Evolutionary conservation across 2,329 filamentous ascomycete genomes (phyloP).

Genomic region (Colletotrichum falcatum): DNA sequence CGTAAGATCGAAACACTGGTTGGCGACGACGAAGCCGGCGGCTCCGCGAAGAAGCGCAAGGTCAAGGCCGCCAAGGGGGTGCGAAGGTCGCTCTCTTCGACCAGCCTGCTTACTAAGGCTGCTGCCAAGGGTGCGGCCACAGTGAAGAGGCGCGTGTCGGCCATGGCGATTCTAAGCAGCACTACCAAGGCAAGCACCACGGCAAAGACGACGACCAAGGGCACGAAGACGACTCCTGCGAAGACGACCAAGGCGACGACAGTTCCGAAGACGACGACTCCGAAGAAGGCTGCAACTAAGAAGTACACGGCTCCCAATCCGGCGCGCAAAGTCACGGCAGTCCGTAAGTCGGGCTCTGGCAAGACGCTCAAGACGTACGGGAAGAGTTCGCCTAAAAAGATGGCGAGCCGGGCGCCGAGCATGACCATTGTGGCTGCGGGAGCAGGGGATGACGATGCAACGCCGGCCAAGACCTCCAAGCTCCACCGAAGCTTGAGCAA

Average conservation of each 20-base stretch:
- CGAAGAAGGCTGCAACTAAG: conserved; percentile 32
- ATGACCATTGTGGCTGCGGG: conserved; percentile 40
- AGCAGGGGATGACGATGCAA: conserved; percentile 4
- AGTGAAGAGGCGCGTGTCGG: conserved; percentile 53
- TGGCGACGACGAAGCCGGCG: conserved; percentile 50
- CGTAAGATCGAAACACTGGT: conserved; percentile 67
- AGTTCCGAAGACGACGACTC: conserved; percentile 25
- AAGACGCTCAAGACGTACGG: conserved; percentile 42
- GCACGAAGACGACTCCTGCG: conserved; percentile 8
- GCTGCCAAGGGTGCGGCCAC: conserved; percentile 49
- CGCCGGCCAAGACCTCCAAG: conserved; percentile 16
- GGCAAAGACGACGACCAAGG: conserved; percentile 24
- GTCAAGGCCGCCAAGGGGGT: conserved; percentile 49
- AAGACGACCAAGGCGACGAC: conserved; percentile 25
- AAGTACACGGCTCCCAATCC: conserved; percentile 40
- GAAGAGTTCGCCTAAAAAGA: conserved; percentile 35
- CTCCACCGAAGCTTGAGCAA: conserved; percentile 36
- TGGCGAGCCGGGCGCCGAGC: conserved; percentile 34
- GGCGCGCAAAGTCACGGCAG: conserved; percentile 34
- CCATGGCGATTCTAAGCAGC: conserved; percentile 44
- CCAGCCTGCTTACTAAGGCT: conserved; percentile 48
- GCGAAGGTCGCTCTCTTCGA: conserved; percentile 51
- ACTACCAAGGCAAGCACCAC: conserved; percentile 34
- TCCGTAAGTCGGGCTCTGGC: conserved; percentile 41
- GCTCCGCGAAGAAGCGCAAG: conserved; percentile 48